phyloP scores from a whole-genome alignment of 2,329 filamentous ascomycete species.

The Fusarium globosum region DNA sequence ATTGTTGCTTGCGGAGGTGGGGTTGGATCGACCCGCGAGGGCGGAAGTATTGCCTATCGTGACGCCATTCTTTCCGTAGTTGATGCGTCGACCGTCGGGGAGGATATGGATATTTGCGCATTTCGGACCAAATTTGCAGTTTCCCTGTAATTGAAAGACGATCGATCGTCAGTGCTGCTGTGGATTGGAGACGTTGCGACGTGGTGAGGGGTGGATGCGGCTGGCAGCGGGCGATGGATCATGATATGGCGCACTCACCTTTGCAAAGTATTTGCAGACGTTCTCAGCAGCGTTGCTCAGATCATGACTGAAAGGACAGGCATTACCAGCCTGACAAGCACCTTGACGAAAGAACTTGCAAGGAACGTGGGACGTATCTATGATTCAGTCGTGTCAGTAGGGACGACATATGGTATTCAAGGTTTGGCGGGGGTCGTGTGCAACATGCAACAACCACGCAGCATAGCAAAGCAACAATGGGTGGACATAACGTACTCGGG shows the following conservation, averaged over 20 bases:
- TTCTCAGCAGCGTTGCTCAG: constrained; percentile 86
- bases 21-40: constrained; percentile 73
- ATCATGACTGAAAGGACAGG: constrained; percentile 96
- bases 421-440: constrained; percentile 42
- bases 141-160: constrained; percentile 70
- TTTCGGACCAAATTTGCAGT: constrained; percentile 98
- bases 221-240: constrained; percentile 23
- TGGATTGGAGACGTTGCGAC: constrained; percentile 16
- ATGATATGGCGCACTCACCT: constrained; percentile 68
- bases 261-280: constrained; percentile 98
- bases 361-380: constrained; percentile 95
- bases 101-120: constrained; percentile 97
- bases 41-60: constrained; percentile 68
- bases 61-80: constrained; percentile 77
- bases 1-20: constrained; percentile 55
- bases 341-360: constrained; percentile 99
- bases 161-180: constrained; percentile 37
- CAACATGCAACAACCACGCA: constrained; percentile 38
- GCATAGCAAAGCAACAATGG: not conserved
- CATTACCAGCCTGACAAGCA: constrained; percentile 93
- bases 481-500: constrained; percentile 60
- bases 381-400: constrained; percentile 41
- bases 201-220: constrained; percentile 16
- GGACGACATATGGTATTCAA: constrained; percentile 25
- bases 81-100: constrained; percentile 91